Percentiles rank a stretch among this genome's conserved stretches.
phyloP scores from a whole-genome alignment of 306 rosid genomes.

The Rubus idaeus region DNA sequence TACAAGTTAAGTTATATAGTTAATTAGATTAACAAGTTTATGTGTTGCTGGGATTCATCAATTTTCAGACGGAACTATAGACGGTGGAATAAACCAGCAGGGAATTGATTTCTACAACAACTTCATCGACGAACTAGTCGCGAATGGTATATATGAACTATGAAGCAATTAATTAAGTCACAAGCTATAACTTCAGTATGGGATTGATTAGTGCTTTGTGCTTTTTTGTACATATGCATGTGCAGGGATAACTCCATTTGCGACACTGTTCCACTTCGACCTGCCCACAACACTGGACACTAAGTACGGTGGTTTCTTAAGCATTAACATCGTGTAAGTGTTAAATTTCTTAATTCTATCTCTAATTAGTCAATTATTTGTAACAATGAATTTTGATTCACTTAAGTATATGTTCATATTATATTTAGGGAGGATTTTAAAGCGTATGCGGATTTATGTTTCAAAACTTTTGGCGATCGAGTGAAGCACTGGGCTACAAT shows the following conservation, averaged over 20 bases:
- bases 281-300: neutral
- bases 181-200: neutral
- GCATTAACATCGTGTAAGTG: neutral
- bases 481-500: slow-evolving; percentile 17
- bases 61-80: neutral
- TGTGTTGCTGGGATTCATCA: neutral
- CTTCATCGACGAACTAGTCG: slow-evolving; percentile 1
- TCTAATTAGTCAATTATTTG: neutral
- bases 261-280: slow-evolving; percentile 16
- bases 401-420: too few relatives aligned
- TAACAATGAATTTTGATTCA: neutral
- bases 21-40: neutral
- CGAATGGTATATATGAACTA: neutral
- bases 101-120: slow-evolving; percentile 9
- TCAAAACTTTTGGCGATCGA: slow-evolving; percentile 7
- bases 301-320: slow-evolving; percentile 1
- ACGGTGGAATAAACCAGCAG: neutral
- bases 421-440: neutral
- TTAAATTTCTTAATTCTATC: neutral
- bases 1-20: neutral
- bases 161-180: neutral
- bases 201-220: neutral
- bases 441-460: slow-evolving; percentile 10
- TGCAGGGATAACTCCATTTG: slow-evolving; percentile 12
- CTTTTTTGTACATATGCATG: neutral